These are phyloP conservation scores for Coriaria nepalensis DNA, from an alignment of 306 rosid species.

Conservation along the genomic window DNA sequence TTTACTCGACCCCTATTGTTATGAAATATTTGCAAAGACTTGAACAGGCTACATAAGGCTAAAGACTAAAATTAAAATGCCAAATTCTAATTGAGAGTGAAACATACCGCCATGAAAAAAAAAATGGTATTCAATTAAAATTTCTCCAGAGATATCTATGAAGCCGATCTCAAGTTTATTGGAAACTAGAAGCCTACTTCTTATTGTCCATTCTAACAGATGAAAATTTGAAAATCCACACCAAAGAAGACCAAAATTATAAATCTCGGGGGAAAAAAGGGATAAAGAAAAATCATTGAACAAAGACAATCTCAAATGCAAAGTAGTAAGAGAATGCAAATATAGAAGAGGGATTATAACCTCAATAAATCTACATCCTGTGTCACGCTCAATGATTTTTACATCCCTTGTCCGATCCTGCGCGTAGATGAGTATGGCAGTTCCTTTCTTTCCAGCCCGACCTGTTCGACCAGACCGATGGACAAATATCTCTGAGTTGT, in stretches of 20 bases:
- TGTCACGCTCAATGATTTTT: conserved; percentile 68
- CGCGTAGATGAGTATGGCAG: conserved; percentile 62
- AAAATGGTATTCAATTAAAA: no score
- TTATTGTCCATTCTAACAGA: no score
- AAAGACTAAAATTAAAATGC: no score
- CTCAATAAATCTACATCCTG: conserved; percentile 77
- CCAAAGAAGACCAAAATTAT: conserved; percentile 2
- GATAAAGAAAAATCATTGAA: neutral
- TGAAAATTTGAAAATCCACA: no score
- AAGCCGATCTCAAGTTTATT: no score
- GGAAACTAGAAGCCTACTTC: no score
- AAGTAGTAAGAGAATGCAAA: neutral
- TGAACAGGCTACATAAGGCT: no score
- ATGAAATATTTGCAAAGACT: no score
- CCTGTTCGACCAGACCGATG: conserved; percentile 98
- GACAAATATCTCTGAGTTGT: conserved; percentile 85
- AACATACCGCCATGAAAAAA: no score
- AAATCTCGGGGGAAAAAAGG: neutral
- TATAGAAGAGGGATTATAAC: conserved; percentile 20
- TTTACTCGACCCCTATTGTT: no score
- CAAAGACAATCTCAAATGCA: neutral
- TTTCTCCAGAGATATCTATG: no score
- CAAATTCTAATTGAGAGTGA: no score
- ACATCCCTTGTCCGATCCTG: conserved; percentile 56
- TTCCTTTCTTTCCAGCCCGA: conserved; percentile 95